These are phyloP conservation scores for Linnemannia exigua DNA, from an alignment of 192 early-diverging fungal species.

Conservation along the genomic window DNA sequence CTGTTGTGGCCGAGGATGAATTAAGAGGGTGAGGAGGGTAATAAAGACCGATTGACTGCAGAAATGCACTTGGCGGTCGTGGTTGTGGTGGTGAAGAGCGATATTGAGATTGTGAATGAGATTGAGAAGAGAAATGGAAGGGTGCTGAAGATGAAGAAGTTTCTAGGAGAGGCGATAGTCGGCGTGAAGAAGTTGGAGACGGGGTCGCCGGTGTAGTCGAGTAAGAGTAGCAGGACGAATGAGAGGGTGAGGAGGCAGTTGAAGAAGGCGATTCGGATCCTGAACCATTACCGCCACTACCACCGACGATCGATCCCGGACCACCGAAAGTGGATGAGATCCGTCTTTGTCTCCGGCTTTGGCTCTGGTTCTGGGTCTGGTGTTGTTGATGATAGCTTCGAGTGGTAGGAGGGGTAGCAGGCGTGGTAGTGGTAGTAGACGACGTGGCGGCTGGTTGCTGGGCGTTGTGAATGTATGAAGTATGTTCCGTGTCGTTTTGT, in stretches of 20 bases:
- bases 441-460: background rate
- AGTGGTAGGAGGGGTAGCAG: no score
- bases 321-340: slow-evolving; percentile 52
- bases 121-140: background rate
- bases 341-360: slow-evolving; percentile 6
- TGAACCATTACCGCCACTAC: slow-evolving; percentile 17
- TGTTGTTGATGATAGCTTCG: no score
- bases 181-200: background rate
- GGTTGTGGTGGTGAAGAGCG: background rate
- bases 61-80: background rate
- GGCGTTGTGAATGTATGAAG: background rate
- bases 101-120: no score
- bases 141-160: background rate
- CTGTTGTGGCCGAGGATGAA: no score
- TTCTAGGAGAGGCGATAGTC: background rate
- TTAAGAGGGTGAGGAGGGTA: no score
- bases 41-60: background rate
- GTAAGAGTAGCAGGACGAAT: background rate
- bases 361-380: background rate
- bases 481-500: background rate
- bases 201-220: slow-evolving; percentile 2
- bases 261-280: slow-evolving; percentile 18
- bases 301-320: slow-evolving; percentile 29
- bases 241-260: slow-evolving; percentile 14
- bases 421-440: background rate